Percentiles rank a stretch among this genome's conserved stretches.
These are phyloP conservation scores for Penicillium italicum DNA, from an alignment of 2,329 filamentous ascomycete species.

Conservation along the genomic window DNA sequence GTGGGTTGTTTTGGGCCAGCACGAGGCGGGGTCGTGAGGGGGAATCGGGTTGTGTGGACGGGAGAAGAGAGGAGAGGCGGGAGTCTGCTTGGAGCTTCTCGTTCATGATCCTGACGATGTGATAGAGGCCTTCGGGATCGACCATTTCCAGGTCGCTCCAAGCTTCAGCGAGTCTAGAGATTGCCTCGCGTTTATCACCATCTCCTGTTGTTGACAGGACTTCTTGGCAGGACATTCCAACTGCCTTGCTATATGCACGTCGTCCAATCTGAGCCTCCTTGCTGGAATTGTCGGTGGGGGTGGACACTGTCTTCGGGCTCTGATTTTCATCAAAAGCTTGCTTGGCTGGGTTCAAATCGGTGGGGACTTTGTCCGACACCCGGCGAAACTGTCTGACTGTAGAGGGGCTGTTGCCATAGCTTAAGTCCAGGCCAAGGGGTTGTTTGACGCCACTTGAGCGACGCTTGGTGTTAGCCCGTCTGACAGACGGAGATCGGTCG, in stretches of 20 bases:
- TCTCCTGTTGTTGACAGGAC: conserved; percentile 73
- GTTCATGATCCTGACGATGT: conserved; percentile 74
- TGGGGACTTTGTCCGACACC: conserved; percentile 65
- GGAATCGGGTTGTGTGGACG: conserved; percentile 38
- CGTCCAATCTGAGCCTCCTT: conserved; percentile 83
- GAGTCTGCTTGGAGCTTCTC: conserved; percentile 59
- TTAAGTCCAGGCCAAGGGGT: conserved; percentile 83
- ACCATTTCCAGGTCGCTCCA: conserved; percentile 79
- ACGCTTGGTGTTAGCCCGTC: conserved; percentile 40
- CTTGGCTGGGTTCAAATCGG: conserved; percentile 22
- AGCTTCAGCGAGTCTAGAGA: conserved; percentile 78
- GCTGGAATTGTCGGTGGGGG: conserved; percentile 42
- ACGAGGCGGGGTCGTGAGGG: conserved; percentile 62
- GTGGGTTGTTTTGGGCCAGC: conserved; percentile 77
- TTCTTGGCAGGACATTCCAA: conserved; percentile 82
- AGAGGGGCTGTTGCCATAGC: conserved; percentile 88
- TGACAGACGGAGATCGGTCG: conserved; percentile 41
- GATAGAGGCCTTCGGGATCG: conserved; percentile 86
- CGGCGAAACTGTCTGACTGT: conserved; percentile 89
- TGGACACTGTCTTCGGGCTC: conserved; percentile 35
- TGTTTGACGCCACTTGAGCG: conserved; percentile 59
- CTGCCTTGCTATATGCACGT: conserved; percentile 72
- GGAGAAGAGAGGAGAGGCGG: conserved; percentile 39
- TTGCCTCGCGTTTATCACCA: conserved; percentile 72
- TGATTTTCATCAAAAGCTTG: conserved; percentile 40